Evolutionary conservation across 306 rosid species (phyloP).

Genomic region (Cicer arietinum): DNA sequence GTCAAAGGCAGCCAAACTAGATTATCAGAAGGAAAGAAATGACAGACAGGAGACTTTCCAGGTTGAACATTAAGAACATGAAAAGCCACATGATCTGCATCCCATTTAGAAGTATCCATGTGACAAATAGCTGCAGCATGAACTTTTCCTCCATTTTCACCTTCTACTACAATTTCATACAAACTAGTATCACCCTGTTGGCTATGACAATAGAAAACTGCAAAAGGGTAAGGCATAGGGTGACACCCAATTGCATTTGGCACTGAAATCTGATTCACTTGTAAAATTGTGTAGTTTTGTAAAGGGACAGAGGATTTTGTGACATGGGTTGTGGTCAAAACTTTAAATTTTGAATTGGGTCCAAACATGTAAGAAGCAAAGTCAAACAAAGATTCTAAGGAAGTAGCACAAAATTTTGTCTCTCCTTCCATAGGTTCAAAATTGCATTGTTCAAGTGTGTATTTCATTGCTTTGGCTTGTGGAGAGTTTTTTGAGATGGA

Average conservation of each 20-base stretch:
- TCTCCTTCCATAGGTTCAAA: conserved; percentile 63
- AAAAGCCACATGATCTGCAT: conserved; percentile 62
- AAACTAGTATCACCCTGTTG: conserved; percentile 56
- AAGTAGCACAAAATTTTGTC: conserved; percentile 69
- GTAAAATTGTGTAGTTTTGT: conserved; percentile 71
- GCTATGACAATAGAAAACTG: conserved; percentile 73
- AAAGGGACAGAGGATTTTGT: conserved; percentile 42
- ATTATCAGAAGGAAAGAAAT: conserved; percentile 73
- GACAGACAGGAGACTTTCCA: conserved; percentile 72
- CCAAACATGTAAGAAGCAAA: conserved; percentile 54
- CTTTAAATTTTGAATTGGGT: conserved; percentile 44
- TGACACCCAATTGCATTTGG: conserved; percentile 72
- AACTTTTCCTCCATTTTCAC: conserved; percentile 63
- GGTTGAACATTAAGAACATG: conserved; percentile 59
- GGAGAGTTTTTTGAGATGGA: conserved; percentile 60
- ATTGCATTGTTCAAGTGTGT: conserved; percentile 64
- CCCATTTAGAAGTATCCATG: conserved; percentile 85
- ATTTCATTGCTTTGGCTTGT: conserved; percentile 68
- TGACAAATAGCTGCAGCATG: conserved; percentile 75
- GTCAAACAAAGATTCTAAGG: conserved; percentile 69
- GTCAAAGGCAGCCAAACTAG: conserved; percentile 62
- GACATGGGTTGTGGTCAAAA: conserved; percentile 56
- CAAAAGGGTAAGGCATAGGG: conserved; percentile 78
- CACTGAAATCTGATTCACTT: conserved; percentile 47
- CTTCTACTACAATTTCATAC: conserved; percentile 57